Percentiles rank a stretch among this genome's conserved stretches.
phyloP scores from a whole-genome alignment of 176 grass and related monocot species.

The Avena atlantica region DNA sequence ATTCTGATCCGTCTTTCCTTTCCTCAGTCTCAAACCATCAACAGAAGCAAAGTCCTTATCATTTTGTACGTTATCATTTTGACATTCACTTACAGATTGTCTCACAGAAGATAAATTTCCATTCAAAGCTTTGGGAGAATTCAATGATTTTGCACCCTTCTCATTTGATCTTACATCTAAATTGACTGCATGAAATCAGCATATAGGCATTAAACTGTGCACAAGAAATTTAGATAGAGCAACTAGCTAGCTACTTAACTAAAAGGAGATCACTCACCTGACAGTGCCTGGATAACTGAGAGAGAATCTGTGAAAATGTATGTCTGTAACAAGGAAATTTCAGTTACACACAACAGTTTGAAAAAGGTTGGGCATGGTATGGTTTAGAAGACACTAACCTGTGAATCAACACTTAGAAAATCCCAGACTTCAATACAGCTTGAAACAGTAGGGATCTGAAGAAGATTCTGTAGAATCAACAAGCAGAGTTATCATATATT shows the following conservation, averaged over 20 bases:
- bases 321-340: constrained; percentile 64
- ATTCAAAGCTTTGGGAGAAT: constrained; percentile 54
- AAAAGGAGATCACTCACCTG: constrained; percentile 53
- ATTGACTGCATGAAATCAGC: constrained; percentile 57
- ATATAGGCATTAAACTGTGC: constrained; percentile 24
- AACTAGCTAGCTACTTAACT: neutral
- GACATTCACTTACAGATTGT: constrained; percentile 45
- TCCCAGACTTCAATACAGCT: constrained; percentile 99
- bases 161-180: constrained; percentile 76
- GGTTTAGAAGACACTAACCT: constrained; percentile 61
- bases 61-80: constrained; percentile 40
- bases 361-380: constrained; percentile 26
- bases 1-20: constrained; percentile 51
- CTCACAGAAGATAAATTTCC: constrained; percentile 47
- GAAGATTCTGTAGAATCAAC: constrained; percentile 80
- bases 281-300: constrained; percentile 85
- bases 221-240: constrained; percentile 18
- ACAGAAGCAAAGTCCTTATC: constrained; percentile 42
- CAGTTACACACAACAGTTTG: constrained; percentile 16
- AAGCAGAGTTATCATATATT: constrained; percentile 12
- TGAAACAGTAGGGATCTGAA: constrained; percentile 92
- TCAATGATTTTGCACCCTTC: constrained; percentile 56
- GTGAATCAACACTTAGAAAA: constrained; percentile 92
- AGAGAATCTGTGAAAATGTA: constrained; percentile 90
- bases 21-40: constrained; percentile 74